Conservation (phyloP, 2,329 filamentous ascomycete genomes). For the Pleurostoma richardsiae region DNA sequence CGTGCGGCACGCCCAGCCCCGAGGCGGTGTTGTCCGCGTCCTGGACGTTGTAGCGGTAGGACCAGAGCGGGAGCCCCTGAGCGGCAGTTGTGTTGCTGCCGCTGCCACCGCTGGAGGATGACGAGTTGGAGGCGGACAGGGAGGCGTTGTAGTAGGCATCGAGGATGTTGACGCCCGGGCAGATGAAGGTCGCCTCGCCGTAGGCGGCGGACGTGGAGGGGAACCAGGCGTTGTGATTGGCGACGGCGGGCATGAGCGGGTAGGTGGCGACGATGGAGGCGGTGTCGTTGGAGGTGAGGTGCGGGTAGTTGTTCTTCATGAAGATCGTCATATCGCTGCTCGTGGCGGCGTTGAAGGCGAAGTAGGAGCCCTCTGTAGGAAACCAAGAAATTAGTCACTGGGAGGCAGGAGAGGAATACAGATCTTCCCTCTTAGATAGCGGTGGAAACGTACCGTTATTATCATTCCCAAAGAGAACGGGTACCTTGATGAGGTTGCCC, state of each 20-base stretch:
- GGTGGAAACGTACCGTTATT: slow-evolving; percentile 30
- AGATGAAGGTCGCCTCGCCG: slow-evolving; percentile 40
- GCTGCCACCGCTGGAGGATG: slow-evolving; percentile 3
- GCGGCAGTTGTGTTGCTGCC: slow-evolving; percentile 4
- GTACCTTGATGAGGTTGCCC: slow-evolving; percentile 48
- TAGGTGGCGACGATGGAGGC: slow-evolving; percentile 31
- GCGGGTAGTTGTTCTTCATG: slow-evolving; percentile 41
- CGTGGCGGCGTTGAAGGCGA: slow-evolving; percentile 31
- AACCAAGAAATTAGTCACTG: slow-evolving; percentile 1
- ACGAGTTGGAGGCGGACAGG: neutral
- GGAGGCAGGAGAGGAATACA: neutral
- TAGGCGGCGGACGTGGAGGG: slow-evolving; percentile 34
- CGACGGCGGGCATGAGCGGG: slow-evolving; percentile 25
- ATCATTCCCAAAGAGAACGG: slow-evolving; percentile 43
- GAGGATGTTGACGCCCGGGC: slow-evolving; percentile 34
- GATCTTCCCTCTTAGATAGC: too few species aligned
- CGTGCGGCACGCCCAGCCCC: slow-evolving; percentile 43
- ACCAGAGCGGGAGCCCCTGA: slow-evolving; percentile 23
- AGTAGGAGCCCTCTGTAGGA: slow-evolving; percentile 38
- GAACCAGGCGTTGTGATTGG: slow-evolving; percentile 37
- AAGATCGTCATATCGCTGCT: slow-evolving; percentile 29
- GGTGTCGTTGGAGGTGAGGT: slow-evolving; percentile 28
- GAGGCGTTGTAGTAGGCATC: slow-evolving; percentile 15
- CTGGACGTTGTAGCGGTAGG: slow-evolving; percentile 44
- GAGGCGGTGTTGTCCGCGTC: slow-evolving; percentile 25